These are phyloP conservation scores for Trichosporon coremiiforme DNA, from an alignment of 1,284 basidiomycete genomes.

Conservation along the genomic window DNA sequence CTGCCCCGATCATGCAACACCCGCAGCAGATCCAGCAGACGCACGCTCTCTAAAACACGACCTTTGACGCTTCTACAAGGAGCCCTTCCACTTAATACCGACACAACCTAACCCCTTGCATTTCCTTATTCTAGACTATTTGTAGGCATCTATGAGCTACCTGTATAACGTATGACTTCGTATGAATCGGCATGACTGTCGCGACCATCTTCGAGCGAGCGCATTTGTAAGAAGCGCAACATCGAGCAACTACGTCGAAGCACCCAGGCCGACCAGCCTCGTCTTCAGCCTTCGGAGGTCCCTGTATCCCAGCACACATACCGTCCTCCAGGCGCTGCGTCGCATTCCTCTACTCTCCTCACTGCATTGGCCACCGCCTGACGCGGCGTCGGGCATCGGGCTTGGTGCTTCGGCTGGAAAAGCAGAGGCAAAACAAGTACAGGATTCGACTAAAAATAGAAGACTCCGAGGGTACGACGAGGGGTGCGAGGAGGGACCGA, in stretches of 20 bases:
- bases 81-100: background rate
- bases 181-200: slow-evolving; percentile 8
- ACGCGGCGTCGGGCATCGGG: background rate
- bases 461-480: background rate
- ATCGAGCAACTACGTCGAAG: too few relatives aligned
- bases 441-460: background rate
- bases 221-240: too few relatives aligned
- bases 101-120: background rate
- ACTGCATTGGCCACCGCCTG: too few relatives aligned
- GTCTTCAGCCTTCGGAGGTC: too few relatives aligned
- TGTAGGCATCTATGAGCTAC: slow-evolving; percentile 18
- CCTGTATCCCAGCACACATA: background rate
- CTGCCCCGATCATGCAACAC: background rate
- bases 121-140: slow-evolving; percentile 8
- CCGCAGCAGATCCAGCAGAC: background rate
- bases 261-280: too few relatives aligned
- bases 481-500: background rate
- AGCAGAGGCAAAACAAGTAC: too few relatives aligned
- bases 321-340: background rate
- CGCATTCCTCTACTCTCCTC: background rate
- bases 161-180: slow-evolving; percentile 11
- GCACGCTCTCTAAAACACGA: background rate
- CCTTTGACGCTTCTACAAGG: background rate
- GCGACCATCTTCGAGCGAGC: too few relatives aligned
- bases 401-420: background rate